Conservation (phyloP, 257 asterid species). For the Forsythia viridissima region DNA sequence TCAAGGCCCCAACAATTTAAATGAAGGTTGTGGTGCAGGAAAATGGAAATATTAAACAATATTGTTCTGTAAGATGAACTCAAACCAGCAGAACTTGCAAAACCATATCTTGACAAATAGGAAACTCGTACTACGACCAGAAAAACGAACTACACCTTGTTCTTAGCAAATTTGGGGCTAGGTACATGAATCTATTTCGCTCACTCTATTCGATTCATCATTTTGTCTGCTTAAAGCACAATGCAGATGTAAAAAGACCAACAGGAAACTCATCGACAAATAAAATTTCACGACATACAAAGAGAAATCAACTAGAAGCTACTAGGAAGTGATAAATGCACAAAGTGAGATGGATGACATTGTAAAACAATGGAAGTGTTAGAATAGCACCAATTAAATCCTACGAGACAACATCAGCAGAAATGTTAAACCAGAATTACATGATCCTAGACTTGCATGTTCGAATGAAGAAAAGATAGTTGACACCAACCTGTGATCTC, state of each 20-base stretch:
- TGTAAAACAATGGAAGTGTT: neutral
- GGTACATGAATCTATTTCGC: neutral
- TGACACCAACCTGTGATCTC: constrained; percentile 53
- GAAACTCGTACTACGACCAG: neutral
- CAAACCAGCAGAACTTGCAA: neutral
- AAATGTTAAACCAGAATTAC: constrained; percentile 5
- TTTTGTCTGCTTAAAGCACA: neutral
- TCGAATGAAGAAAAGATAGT: neutral
- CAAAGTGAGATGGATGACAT: neutral
- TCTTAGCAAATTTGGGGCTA: neutral
- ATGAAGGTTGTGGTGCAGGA: neutral
- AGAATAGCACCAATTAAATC: neutral
- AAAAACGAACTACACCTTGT: neutral
- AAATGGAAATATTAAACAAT: neutral
- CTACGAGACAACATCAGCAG: neutral
- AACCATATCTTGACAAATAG: neutral
- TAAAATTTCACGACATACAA: neutral
- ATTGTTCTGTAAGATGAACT: neutral
- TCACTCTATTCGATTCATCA: neutral
- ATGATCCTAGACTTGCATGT: neutral
- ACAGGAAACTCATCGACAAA: neutral
- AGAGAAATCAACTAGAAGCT: neutral
- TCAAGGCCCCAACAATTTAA: neutral
- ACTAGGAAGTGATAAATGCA: neutral
- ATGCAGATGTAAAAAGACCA: neutral